These are phyloP conservation scores for Nephelium lappaceum DNA, from an alignment of 345 rosid species.

Conservation along the genomic window DNA sequence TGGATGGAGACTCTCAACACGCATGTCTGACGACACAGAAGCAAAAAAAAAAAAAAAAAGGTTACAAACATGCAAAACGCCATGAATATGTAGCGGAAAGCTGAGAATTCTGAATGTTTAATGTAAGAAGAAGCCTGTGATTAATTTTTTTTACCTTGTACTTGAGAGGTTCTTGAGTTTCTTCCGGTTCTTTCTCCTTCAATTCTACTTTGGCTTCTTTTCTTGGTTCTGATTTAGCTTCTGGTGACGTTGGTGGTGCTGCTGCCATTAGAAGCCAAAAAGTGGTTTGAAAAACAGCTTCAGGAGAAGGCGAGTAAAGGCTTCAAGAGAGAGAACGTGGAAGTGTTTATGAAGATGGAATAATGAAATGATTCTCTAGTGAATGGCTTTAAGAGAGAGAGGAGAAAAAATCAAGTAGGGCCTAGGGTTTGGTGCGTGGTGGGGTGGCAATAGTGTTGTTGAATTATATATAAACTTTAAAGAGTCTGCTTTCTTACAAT, in stretches of 20 bases:
- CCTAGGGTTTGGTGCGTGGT: slow-evolving; percentile 28
- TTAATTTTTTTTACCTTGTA: slow-evolving; percentile 50
- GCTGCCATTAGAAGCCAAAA: slow-evolving; percentile 41
- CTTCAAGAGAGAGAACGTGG: slow-evolving; percentile 8
- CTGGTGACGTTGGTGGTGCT: slow-evolving; percentile 34
- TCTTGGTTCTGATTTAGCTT: slow-evolving; percentile 31
- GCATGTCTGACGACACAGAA: slow-evolving; percentile 46
- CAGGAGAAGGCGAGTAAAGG: neutral
- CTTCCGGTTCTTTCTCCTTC: slow-evolving; percentile 29
- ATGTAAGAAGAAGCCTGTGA: neutral
- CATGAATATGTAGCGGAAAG: neutral
- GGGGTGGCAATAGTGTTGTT: slow-evolving; percentile 15
- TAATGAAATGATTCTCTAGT: neutral
- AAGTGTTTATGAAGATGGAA: neutral
- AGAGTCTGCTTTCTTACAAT: neutral
- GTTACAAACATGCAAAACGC: neutral
- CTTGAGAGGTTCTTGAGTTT: slow-evolving; percentile 47
- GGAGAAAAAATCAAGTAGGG: slow-evolving; percentile 18
- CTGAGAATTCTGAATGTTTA: neutral
- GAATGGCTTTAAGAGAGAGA: slow-evolving; percentile 9
- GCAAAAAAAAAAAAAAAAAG: neutral
- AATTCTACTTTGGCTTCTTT: slow-evolving; percentile 20
- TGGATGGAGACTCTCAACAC: slow-evolving; percentile 71
- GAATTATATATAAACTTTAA: neutral
- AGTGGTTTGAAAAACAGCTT: neutral